A percentile compares a stretch with the other conserved stretches of the same genome.
These are phyloP conservation scores for Cicer judaicum DNA, from an alignment of 306 rosid genomes.

Conservation along the genomic window DNA sequence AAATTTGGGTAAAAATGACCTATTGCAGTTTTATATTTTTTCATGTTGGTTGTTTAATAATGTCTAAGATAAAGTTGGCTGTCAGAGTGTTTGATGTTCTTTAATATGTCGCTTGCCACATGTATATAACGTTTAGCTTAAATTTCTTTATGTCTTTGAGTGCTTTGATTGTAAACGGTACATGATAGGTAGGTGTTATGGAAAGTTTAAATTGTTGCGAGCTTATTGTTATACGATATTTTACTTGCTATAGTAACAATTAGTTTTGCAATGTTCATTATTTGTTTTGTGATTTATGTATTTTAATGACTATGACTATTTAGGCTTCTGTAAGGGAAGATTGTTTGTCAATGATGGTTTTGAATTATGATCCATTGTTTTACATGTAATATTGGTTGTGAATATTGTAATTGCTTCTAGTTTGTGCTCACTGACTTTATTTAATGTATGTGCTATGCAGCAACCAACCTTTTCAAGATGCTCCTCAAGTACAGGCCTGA, in stretches of 20 bases:
- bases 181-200: not conserved
- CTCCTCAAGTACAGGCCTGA: conserved; percentile 81
- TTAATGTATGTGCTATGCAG: conserved; percentile 42
- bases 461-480: conserved; percentile 78
- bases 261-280: not conserved
- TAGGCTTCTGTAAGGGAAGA: not conserved
- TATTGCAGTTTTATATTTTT: not conserved
- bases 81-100: not conserved
- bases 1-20: not conserved
- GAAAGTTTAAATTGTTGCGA: not conserved
- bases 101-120: not conserved
- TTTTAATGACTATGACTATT: not conserved
- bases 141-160: not conserved
- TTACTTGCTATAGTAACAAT: not conserved
- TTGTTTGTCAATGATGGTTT: not conserved
- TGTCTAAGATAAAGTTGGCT: not conserved
- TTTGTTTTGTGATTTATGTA: not conserved
- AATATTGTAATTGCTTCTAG: not conserved
- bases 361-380: not conserved
- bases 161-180: not conserved
- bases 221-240: not conserved
- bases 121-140: not conserved
- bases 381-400: not conserved
- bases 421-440: not conserved
- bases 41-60: not conserved